Conservation (phyloP, 139 green algal species). For the Desmodesmus armatus region DNA sequence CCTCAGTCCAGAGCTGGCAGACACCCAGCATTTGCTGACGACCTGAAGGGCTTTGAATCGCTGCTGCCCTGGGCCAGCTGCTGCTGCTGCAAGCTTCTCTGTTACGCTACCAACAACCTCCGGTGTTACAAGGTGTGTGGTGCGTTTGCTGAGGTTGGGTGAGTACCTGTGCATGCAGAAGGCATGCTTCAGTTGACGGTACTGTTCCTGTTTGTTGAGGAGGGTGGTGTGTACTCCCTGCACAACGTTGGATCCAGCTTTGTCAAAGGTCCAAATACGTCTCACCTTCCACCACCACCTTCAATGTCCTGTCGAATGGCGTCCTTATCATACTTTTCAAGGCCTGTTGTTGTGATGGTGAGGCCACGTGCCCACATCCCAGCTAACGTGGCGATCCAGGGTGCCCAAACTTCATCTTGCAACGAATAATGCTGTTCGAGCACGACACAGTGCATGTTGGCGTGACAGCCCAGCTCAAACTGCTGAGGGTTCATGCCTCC, state of each 20-base stretch:
- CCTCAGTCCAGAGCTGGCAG: not conserved
- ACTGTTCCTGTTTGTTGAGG: no score
- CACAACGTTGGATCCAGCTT: no score
- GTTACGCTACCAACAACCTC: not conserved
- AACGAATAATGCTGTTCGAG: no score
- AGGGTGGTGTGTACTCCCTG: no score
- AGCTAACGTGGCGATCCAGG: no score
- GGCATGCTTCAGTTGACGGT: no score
- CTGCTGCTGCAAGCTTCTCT: conserved; percentile 31
- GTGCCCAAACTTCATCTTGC: no score
- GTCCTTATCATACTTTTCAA: conserved; percentile 13
- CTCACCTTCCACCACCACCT: conserved; percentile 17
- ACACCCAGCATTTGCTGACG: conserved; percentile 4
- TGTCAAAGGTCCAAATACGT: no score
- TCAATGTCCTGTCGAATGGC: not conserved
- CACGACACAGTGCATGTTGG: no score
- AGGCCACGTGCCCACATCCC: conserved; percentile 31
- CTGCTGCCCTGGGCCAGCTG: not conserved
- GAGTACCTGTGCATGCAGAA: no score
- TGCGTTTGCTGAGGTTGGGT: conserved; percentile 38
- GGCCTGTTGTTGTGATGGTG: conserved; percentile 17
- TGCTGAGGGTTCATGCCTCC: no score
- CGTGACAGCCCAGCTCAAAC: no score
- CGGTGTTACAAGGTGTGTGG: conserved; percentile 28
- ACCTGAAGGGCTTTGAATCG: conserved; percentile 1